phyloP scores from a whole-genome alignment of 2,329 filamentous ascomycete genomes.

The Paracorniculantispora psalliotae region DNA sequence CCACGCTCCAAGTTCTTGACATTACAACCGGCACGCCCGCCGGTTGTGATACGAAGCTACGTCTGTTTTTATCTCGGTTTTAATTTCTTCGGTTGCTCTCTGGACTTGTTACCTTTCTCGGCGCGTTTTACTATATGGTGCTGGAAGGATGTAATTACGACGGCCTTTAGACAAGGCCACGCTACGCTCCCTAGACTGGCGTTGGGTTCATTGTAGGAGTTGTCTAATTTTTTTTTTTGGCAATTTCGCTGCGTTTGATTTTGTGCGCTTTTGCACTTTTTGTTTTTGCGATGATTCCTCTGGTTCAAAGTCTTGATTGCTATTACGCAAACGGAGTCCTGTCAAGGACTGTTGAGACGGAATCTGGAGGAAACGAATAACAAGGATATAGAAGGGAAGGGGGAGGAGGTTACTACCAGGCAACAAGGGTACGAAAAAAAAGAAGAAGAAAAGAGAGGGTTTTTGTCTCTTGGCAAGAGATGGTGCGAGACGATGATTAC shows the following conservation, averaged over 20 bases:
- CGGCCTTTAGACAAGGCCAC: constrained; percentile 20
- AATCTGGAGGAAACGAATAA: not conserved
- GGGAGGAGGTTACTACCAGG: not conserved
- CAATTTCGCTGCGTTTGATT: constrained; percentile 9
- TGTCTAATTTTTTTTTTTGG: constrained; percentile 1
- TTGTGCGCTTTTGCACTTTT: not conserved
- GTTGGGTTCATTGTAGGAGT: constrained; percentile 13
- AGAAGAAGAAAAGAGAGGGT: no score
- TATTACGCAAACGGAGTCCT: not conserved
- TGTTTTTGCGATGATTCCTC: not conserved
- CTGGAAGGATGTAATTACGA: constrained; percentile 35
- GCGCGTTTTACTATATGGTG: constrained; percentile 24
- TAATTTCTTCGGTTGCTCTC: not conserved
- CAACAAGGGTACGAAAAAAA: not conserved
- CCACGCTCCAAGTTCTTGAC: not conserved
- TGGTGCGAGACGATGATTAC: not conserved
- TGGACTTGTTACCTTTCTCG: constrained; percentile 3
- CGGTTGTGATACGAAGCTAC: constrained; percentile 13
- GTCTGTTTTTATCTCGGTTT: constrained; percentile 1
- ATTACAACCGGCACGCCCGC: not conserved
- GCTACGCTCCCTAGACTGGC: constrained; percentile 15
- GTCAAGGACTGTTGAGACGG: not conserved
- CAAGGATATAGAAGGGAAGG: not conserved
- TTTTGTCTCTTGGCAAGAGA: not conserved
- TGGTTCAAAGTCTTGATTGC: not conserved